A percentile compares a stretch with the other conserved stretches of the same genome.
Evolutionary conservation across 495 filamentous ascomycete species (phyloP).

Genomic region (Talaromyces ruber): DNA sequence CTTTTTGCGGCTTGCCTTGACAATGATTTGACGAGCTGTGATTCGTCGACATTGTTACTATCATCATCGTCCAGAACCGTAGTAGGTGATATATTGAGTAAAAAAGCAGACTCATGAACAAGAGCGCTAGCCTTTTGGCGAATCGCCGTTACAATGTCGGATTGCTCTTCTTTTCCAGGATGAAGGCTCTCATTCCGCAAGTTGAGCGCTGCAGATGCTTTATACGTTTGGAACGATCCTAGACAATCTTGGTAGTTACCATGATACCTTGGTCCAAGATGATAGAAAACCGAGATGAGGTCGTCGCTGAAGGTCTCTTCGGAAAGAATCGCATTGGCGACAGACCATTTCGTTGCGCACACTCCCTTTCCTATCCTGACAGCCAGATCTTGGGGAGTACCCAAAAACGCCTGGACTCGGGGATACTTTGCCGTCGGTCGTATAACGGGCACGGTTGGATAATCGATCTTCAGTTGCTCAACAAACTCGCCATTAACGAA

Average conservation of each 20-base stretch:
- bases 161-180: conserved; percentile 82
- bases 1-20: conserved; percentile 66
- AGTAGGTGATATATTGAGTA: conserved; percentile 75
- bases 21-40: conserved; percentile 64
- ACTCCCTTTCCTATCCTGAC: conserved; percentile 69
- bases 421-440: conserved; percentile 44
- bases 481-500: conserved; percentile 91
- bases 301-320: conserved; percentile 86
- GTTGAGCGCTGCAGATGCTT: conserved; percentile 84
- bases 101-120: conserved; percentile 70
- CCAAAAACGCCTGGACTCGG: conserved; percentile 83
- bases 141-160: conserved; percentile 85
- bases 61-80: conserved; percentile 72
- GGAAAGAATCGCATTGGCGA: conserved; percentile 82
- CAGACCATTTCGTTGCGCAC: conserved; percentile 72
- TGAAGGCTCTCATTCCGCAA: conserved; percentile 87
- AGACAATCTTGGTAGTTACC: conserved; percentile 96
- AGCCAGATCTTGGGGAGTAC: conserved; percentile 86
- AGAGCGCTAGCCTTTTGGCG: conserved; percentile 71
- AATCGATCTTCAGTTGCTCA: conserved; percentile 83
- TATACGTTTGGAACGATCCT: conserved; percentile 94
- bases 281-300: conserved; percentile 80
- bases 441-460: conserved; percentile 56
- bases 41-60: conserved; percentile 58
- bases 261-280: conserved; percentile 81